Evolutionary conservation across 192 early-diverging fungal species (phyloP).

Genomic region (Coemansia sp.): DNA sequence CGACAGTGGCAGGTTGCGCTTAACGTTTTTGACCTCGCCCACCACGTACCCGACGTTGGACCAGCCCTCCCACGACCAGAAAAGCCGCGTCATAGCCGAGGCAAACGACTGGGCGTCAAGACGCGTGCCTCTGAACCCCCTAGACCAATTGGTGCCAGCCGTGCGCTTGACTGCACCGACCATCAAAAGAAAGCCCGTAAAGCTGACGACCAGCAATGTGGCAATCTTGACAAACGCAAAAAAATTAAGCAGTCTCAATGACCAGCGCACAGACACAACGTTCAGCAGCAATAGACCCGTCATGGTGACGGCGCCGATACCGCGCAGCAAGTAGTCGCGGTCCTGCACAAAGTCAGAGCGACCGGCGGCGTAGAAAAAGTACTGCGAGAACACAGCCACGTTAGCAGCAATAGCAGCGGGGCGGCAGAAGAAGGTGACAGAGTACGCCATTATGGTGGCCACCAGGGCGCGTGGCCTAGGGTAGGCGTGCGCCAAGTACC

Average conservation of each 20-base stretch:
- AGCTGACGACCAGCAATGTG: conserved; percentile 61
- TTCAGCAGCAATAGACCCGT: conserved; percentile 60
- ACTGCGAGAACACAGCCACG: conserved; percentile 50
- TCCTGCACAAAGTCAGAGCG: conserved; percentile 19
- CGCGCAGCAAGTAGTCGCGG: conserved; percentile 40
- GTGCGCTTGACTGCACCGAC: conserved; percentile 51
- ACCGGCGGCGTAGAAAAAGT: conserved; percentile 53
- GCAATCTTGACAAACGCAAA: conserved; percentile 72
- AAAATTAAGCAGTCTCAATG: conserved; percentile 62
- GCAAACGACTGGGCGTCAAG: conserved; percentile 53
- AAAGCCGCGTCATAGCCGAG: conserved; percentile 52
- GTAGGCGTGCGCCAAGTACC: conserved; percentile 74
- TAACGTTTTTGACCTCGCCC: conserved; percentile 78
- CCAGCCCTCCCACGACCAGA: conserved; percentile 63
- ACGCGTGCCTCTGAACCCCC: conserved; percentile 64
- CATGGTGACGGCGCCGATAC: conserved; percentile 58
- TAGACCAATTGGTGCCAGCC: conserved; percentile 52
- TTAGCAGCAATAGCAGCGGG: conserved; percentile 54
- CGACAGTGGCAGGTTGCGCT: conserved; percentile 70
- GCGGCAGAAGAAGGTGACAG: conserved; percentile 54
- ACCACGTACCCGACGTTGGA: conserved; percentile 77
- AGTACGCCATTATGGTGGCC: conserved; percentile 56
- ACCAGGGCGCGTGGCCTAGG: conserved; percentile 49
- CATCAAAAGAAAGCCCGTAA: conserved; percentile 69
- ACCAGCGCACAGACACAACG: conserved; percentile 60